These are phyloP conservation scores for Solanum lignicaule DNA, from an alignment of 257 asterid species.

Conservation along the genomic window DNA sequence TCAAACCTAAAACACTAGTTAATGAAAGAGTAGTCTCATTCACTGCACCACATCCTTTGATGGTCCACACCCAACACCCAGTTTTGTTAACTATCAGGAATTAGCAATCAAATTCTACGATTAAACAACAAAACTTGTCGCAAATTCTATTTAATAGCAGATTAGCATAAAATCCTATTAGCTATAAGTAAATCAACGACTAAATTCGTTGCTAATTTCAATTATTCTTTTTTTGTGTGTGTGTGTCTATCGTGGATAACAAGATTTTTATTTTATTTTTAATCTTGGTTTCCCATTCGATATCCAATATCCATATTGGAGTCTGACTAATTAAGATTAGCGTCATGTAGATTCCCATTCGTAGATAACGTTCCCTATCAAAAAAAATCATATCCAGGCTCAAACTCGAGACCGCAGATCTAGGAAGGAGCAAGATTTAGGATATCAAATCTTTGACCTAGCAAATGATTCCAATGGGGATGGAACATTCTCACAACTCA, in stretches of 20 bases:
- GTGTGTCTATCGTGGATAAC: background rate
- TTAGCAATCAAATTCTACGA: background rate
- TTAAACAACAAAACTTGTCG: background rate
- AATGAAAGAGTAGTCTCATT: background rate
- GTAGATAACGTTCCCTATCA: too few relatives aligned
- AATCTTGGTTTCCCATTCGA: too few relatives aligned
- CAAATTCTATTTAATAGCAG: background rate
- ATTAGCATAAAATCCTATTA: background rate
- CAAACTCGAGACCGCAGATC: accelerated
- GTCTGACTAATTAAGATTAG: too few relatives aligned
- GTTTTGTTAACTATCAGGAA: background rate
- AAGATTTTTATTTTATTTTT: background rate
- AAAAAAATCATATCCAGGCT: too few relatives aligned
- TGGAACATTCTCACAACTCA: background rate
- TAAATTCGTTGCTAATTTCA: background rate
- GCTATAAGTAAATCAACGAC: background rate
- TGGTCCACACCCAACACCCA: background rate
- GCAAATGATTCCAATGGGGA: background rate
- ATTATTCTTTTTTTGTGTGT: background rate
- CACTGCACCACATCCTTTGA: background rate
- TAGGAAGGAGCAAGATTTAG: background rate
- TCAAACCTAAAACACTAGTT: background rate
- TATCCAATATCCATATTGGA: too few relatives aligned
- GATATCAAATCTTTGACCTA: background rate
- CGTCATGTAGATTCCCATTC: too few relatives aligned